phyloP scores from a whole-genome alignment of 257 asterid species.

The Mitragyna speciosa region DNA sequence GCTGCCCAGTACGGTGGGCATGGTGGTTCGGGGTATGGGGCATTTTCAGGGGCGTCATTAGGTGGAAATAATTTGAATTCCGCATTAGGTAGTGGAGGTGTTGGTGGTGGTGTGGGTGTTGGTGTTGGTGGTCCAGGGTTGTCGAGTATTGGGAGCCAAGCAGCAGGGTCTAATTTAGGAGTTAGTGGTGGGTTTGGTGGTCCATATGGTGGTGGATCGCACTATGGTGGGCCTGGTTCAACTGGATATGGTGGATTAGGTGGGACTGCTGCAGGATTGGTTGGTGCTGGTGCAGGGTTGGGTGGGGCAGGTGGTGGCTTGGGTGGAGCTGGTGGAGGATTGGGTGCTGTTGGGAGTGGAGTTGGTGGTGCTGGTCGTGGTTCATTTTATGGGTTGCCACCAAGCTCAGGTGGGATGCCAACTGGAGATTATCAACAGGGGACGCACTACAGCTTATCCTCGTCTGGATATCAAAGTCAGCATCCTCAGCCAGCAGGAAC shows the following conservation, averaged over 20 bases:
- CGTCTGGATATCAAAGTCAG: conserved; percentile 55
- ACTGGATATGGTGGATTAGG: conserved; percentile 49
- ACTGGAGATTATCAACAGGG: conserved; percentile 54
- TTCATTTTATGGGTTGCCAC: conserved; percentile 55
- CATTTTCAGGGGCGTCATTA: conserved; percentile 39
- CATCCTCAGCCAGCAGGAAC: conserved; percentile 57
- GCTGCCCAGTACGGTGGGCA: conserved; percentile 56
- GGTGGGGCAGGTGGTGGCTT: conserved; percentile 30
- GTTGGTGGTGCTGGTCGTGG: conserved; percentile 51
- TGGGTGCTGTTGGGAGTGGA: conserved; percentile 32
- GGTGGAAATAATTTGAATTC: conserved; percentile 29
- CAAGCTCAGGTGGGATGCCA: conserved; percentile 51
- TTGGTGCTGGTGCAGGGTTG: conserved; percentile 21
- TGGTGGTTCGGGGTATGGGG: conserved; percentile 41
- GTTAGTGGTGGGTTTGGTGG: conserved; percentile 40
- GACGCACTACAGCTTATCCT: conserved; percentile 45
- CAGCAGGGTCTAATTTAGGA: conserved; percentile 44
- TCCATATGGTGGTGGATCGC: conserved; percentile 52
- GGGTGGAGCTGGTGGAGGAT: conserved; percentile 27
- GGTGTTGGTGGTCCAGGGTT: conserved; percentile 49
- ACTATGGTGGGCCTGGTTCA: conserved; percentile 51
- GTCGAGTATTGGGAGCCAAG: conserved; percentile 47
- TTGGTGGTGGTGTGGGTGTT: conserved; percentile 41
- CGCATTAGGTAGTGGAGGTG: conserved; percentile 17
- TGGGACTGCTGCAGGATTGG: conserved; percentile 22